These are phyloP conservation scores for Moricandia arvensis DNA, from an alignment of 345 rosid species.

Conservation along the genomic window DNA sequence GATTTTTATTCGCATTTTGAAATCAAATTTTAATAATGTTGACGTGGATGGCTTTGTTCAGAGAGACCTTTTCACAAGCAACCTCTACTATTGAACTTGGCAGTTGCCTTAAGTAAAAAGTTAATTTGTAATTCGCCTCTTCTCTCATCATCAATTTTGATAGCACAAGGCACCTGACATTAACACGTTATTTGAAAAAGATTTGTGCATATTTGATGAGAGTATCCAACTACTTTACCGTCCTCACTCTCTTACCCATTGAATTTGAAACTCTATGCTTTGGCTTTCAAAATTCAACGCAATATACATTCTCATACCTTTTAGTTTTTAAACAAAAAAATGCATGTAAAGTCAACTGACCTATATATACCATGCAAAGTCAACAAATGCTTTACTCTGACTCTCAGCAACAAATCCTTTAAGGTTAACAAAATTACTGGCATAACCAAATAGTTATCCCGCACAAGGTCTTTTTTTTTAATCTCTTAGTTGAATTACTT, in stretches of 20 bases:
- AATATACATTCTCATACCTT: constrained; percentile 3
- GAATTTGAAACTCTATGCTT: constrained; percentile 27
- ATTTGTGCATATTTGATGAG: constrained; percentile 24
- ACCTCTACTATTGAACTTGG: constrained; percentile 5
- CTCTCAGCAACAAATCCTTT: constrained; percentile 7
- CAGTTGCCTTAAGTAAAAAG: constrained; percentile 14
- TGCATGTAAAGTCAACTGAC: constrained; percentile 24
- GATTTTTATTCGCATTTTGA: no score
- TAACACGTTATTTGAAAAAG: constrained; percentile 30
- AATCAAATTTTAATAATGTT: neutral
- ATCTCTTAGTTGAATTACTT: neutral
- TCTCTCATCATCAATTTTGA: constrained; percentile 18
- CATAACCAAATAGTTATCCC: neutral
- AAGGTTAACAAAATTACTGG: neutral
- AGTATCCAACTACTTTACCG: constrained; percentile 43
- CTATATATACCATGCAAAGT: constrained; percentile 12
- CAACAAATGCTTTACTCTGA: constrained; percentile 26
- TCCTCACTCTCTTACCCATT: constrained; percentile 46
- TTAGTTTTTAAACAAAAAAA: neutral
- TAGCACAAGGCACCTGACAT: constrained; percentile 22
- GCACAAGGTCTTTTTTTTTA: neutral
- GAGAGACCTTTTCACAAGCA: constrained; percentile 24
- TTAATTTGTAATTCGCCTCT: neutral
- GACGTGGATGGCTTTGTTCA: constrained; percentile 28
- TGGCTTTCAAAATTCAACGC: constrained; percentile 21